Conservation (phyloP, 495 filamentous ascomycete species). For the Aspergillus olivimuriae region DNA sequence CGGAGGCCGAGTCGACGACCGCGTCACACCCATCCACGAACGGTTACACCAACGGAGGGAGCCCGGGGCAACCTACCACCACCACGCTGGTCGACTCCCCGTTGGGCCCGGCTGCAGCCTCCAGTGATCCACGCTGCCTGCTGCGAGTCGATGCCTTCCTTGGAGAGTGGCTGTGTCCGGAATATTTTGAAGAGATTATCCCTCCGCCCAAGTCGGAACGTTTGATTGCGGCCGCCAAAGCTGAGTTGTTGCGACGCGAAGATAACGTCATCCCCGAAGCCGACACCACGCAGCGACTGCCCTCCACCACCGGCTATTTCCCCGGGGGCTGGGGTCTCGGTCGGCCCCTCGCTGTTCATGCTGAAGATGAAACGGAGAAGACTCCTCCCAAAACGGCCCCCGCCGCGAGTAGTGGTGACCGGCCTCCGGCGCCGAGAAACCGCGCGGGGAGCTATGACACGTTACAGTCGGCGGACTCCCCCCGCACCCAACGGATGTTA, state of each 20-base stretch:
- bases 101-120: constrained; percentile 1
- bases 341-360: no score
- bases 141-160: constrained; percentile 86
- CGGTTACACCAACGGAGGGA: no score
- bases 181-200: constrained; percentile 88
- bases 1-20: constrained; percentile 5
- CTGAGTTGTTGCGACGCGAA: constrained; percentile 67
- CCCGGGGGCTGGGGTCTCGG: constrained; percentile 65
- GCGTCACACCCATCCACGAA: neutral
- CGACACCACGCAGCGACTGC: constrained; percentile 15
- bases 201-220: constrained; percentile 78
- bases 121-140: constrained; percentile 20
- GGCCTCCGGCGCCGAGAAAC: no score
- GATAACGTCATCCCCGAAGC: constrained; percentile 35
- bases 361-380: no score
- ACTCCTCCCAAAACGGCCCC: no score
- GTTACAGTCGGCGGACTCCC: constrained; percentile 10
- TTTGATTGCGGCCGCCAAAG: constrained; percentile 84
- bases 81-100: no score
- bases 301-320: constrained; percentile 41
- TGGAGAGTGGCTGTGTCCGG: constrained; percentile 89
- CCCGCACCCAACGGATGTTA: constrained; percentile 12
- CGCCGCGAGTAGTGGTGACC: no score
- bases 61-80: no score
- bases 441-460: constrained; percentile 30